phyloP scores from a whole-genome alignment of 768 basidiomycete species.

The Tephrocybe sp. region DNA sequence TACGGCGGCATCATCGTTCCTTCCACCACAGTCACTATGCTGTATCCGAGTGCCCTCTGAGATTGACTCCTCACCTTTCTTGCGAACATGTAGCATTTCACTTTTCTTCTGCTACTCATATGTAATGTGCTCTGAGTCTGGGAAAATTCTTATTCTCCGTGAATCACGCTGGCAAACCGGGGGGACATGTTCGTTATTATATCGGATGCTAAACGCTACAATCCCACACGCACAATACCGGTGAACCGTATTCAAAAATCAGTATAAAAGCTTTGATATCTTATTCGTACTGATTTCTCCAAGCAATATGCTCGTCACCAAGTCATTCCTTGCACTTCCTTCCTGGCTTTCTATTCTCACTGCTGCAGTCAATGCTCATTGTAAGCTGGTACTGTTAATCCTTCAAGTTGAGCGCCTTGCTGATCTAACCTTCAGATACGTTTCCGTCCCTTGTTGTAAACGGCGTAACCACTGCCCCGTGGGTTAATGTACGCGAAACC shows the following conservation, averaged over 20 bases:
- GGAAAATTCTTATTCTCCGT: background rate
- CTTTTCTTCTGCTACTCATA: background rate
- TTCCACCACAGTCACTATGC: too few relatives aligned
- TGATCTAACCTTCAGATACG: slow-evolving; percentile 32
- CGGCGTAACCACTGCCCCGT: slow-evolving; percentile 36
- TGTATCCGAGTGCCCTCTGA: too few relatives aligned
- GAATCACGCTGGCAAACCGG: background rate
- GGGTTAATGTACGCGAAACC: slow-evolving; percentile 43
- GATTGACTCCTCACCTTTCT: too few relatives aligned
- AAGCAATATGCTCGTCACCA: slow-evolving; percentile 12
- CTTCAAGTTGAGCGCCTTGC: background rate
- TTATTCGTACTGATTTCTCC: background rate
- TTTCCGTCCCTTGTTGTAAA: slow-evolving; percentile 43
- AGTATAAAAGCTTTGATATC: slow-evolving; percentile 4
- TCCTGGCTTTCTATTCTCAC: slow-evolving; percentile 6
- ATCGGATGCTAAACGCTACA: slow-evolving; percentile 11
- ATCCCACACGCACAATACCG: background rate
- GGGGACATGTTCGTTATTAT: slow-evolving; percentile 14
- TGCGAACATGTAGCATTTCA: too few relatives aligned
- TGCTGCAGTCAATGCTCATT: slow-evolving; percentile 12
- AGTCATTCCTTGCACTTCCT: slow-evolving; percentile 10
- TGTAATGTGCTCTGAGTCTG: background rate
- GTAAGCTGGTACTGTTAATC: background rate
- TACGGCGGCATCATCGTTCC: too few relatives aligned
- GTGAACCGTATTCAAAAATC: background rate